A percentile compares a stretch with the other conserved stretches of the same genome.
Evolutionary conservation across 441 rosid genomes (phyloP).

Genomic region (Adansonia madagascariensis): DNA sequence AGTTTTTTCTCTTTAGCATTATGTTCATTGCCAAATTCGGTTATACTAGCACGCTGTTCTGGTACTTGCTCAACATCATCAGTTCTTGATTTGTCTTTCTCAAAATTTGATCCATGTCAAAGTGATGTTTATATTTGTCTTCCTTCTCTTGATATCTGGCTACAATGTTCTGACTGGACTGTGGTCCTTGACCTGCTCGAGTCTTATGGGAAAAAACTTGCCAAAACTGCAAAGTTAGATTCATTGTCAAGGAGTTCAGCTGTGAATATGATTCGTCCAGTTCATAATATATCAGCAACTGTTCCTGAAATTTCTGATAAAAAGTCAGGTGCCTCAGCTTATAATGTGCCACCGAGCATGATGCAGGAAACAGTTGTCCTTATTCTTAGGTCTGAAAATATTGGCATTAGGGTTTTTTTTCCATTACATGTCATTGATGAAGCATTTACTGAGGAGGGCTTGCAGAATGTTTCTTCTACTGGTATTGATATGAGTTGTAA

Average conservation of each 20-base stretch:
- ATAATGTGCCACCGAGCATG: constrained; percentile 35
- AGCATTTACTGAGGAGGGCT: constrained; percentile 35
- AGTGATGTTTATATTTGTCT: constrained; percentile 57
- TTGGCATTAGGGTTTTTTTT: constrained; percentile 60
- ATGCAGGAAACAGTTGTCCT: constrained; percentile 38
- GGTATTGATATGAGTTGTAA: constrained; percentile 48
- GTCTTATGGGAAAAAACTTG: constrained; percentile 47
- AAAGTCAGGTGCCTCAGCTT: constrained; percentile 35
- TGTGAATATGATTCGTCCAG: constrained; percentile 31
- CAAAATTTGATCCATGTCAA: constrained; percentile 43
- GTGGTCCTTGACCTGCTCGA: constrained; percentile 49
- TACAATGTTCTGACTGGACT: constrained; percentile 67
- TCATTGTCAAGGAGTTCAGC: constrained; percentile 36
- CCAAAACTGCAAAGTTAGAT: constrained; percentile 34
- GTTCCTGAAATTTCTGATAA: constrained; percentile 40
- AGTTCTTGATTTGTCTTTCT: constrained; percentile 55
- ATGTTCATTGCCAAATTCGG: constrained; percentile 55
- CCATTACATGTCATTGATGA: constrained; percentile 51
- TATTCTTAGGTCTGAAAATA: constrained; percentile 54
- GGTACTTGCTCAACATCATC: constrained; percentile 43
- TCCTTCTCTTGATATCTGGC: constrained; percentile 84
- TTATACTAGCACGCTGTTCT: constrained; percentile 64
- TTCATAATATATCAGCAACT: constrained; percentile 34
- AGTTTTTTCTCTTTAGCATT: constrained; percentile 59
- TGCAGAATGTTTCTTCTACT: constrained; percentile 36